These are phyloP conservation scores for Aschersonia sp. DNA, from an alignment of 2,329 filamentous ascomycete species.

Conservation along the genomic window DNA sequence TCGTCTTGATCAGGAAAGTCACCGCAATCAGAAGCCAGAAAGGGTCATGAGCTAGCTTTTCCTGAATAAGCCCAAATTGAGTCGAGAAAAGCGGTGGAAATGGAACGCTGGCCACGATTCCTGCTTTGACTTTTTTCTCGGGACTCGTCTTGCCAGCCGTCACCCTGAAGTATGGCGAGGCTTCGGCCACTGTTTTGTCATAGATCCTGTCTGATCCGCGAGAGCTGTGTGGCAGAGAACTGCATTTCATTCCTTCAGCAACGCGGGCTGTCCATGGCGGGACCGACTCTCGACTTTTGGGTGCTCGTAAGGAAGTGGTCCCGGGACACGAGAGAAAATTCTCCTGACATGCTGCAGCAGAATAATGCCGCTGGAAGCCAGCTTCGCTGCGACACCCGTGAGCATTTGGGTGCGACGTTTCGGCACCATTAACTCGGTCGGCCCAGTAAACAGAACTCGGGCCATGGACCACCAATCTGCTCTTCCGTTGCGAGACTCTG, in stretches of 20 bases:
- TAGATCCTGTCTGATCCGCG: neutral
- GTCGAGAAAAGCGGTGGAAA: slow-evolving; percentile 52
- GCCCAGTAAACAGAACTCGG: neutral
- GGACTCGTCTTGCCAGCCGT: neutral
- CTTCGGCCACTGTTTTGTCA: slow-evolving; percentile 8
- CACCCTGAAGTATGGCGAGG: slow-evolving; percentile 13
- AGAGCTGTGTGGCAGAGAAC: slow-evolving; percentile 19
- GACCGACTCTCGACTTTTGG: neutral
- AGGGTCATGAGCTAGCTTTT: slow-evolving; percentile 57
- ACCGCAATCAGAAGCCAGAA: slow-evolving; percentile 73
- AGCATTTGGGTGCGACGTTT: neutral
- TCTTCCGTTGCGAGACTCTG: neutral
- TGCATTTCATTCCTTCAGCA: neutral
- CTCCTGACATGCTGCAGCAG: too few species aligned
- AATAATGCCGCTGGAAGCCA: too few species aligned
- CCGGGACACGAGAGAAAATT: too few species aligned
- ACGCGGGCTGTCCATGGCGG: neutral
- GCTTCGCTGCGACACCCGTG: neutral
- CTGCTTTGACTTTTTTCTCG: slow-evolving; percentile 10
- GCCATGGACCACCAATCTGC: neutral
- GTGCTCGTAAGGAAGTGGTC: too few species aligned
- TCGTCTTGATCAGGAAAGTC: slow-evolving; percentile 73
- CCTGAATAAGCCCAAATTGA: slow-evolving; percentile 70
- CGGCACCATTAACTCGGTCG: neutral
- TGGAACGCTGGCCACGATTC: slow-evolving; percentile 38